Percentiles rank a stretch among this genome's conserved stretches.
These are phyloP conservation scores for Colletotrichum sp. DNA, from an alignment of 2,329 filamentous ascomycete species.

Conservation along the genomic window DNA sequence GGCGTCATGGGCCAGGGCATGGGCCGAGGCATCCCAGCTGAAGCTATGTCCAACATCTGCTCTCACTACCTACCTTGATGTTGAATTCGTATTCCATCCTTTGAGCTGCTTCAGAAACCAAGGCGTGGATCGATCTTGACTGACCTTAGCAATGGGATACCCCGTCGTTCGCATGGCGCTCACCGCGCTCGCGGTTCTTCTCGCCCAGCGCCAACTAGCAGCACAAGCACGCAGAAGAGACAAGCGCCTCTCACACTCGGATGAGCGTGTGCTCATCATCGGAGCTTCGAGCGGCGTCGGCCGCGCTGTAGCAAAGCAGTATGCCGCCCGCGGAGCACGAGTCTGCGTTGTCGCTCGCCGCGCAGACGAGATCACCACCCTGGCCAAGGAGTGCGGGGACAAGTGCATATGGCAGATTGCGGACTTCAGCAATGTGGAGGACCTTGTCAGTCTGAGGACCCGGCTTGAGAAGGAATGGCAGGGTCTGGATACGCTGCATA, in stretches of 20 bases:
- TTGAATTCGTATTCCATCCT: neutral
- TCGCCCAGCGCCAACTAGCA: neutral
- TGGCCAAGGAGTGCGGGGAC: neutral
- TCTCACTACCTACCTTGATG: neutral
- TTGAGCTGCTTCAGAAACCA: neutral
- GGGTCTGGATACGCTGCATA: neutral
- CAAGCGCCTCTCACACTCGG: neutral
- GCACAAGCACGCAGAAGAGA: neutral
- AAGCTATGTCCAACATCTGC: neutral
- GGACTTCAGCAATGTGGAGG: neutral
- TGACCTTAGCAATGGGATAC: neutral
- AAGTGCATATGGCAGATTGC: neutral
- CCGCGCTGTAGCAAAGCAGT: conserved; percentile 1
- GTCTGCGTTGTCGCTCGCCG: conserved; percentile 9
- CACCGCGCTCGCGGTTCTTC: neutral
- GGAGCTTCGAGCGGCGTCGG: conserved; percentile 13
- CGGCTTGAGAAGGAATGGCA: conserved; percentile 7
- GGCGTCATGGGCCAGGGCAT: neutral
- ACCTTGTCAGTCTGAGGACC: neutral
- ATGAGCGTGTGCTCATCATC: conserved; percentile 9
- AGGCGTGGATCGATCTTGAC: neutral
- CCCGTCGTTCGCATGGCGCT: neutral
- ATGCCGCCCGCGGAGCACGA: conserved; percentile 1
- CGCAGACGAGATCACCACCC: neutral
- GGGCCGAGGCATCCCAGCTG: neutral